Evolutionary conservation across 2,329 filamentous ascomycete genomes (phyloP).

Genomic region (Periconia sp.): DNA sequence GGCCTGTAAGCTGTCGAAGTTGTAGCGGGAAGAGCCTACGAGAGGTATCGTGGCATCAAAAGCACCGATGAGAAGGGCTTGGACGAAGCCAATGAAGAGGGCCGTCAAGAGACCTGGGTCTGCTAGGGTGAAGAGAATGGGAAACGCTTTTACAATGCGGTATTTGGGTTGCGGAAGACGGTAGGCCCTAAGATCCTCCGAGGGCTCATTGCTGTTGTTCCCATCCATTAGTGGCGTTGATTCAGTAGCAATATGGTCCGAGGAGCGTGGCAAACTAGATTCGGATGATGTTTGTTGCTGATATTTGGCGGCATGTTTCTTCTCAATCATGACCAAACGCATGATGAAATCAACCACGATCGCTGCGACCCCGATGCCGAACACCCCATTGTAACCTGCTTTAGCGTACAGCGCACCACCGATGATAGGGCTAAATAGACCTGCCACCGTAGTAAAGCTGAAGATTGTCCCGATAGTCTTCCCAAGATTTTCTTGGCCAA

Average conservation of each 20-base stretch:
- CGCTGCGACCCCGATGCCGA: constrained; percentile 61
- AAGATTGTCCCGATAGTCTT: constrained; percentile 68
- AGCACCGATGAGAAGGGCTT: constrained; percentile 47
- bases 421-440: constrained; percentile 62
- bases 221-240: constrained; percentile 34
- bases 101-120: constrained; percentile 40
- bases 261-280: constrained; percentile 5
- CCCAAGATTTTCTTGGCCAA: constrained; percentile 62
- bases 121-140: constrained; percentile 54
- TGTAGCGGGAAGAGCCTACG: constrained; percentile 50
- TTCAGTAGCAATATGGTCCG: constrained; percentile 26
- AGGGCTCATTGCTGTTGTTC: constrained; percentile 10
- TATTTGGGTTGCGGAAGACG: constrained; percentile 51
- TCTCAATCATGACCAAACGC: constrained; percentile 67
- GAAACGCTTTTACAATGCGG: constrained; percentile 49
- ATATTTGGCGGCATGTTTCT: constrained; percentile 61
- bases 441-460: constrained; percentile 64
- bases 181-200: constrained; percentile 43
- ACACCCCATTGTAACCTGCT: constrained; percentile 64
- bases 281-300: constrained; percentile 14
- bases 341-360: constrained; percentile 65
- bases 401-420: constrained; percentile 67
- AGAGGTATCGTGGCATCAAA: constrained; percentile 58
- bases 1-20: constrained; percentile 51
- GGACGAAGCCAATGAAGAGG: constrained; percentile 39